Base-by-base conservation (phyloP, 2,329 filamentous ascomycete species). In the Trematosphaeria pertusa region DNA sequence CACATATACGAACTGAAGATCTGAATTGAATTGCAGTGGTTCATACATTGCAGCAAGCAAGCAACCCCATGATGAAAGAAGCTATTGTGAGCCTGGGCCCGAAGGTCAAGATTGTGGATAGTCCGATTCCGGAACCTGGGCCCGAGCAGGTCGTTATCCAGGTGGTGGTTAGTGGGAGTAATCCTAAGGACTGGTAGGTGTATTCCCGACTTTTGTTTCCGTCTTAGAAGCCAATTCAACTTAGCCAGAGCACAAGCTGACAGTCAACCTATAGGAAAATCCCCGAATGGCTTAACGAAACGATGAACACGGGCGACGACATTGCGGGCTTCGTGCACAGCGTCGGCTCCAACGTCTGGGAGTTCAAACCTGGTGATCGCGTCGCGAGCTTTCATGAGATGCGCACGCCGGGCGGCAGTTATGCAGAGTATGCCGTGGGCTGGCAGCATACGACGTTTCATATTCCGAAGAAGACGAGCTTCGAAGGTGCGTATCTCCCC, bases 361-460 rank as follows among this genome's bases (percentile, higher is more conserved):
- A 83, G 55, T 84, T 83, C 72, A 78, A 77, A 47, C 67, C 69
- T 0, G 81, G 81, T 22, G 81, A 83, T 63, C 75, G 79, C 18
- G 80, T 83, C 3, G 75, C 78, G 12, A 78, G 78, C 6, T 80
- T 82, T 66, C 74, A 77, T 50, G 67, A 80, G 46, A 83, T 85
- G 74, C 44, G 61, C n/a, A 66, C 69, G 2, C 71, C 76, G 0
- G 56, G 73, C 37, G 83, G 83, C 3, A 76, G 73, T 9, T 86
- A 77, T 50, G 83, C 82, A 5, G 82, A 86, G 61, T 86, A 85
- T 52, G 79, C 81, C 11, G 65, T 85, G 17, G 75, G 77, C 0
- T 78, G 72, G 63, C 74, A 76, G 26, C 72, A 79, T 53, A 81
- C 81, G 0, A 83, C 81, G 0, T 83, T 84, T 54, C 78, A 77